phyloP scores from a whole-genome alignment of 495 filamentous ascomycete genomes.

The Pseudomonodictys pantanalensis region DNA sequence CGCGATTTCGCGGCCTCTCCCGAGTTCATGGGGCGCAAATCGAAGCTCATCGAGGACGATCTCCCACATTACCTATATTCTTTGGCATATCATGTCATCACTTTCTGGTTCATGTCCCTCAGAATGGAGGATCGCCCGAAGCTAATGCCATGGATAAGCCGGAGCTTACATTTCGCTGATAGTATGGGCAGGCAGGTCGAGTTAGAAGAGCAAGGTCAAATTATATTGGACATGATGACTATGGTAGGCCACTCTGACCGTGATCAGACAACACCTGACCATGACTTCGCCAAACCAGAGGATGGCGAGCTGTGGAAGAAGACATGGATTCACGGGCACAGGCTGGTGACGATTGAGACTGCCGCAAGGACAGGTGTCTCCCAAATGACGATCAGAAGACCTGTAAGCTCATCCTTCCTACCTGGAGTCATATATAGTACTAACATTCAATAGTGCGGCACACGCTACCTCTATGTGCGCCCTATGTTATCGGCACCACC shows the following conservation, averaged over 20 bases:
- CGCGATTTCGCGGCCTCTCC: slow-evolving; percentile 43
- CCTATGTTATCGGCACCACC: slow-evolving; percentile 68
- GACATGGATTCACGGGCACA: slow-evolving; percentile 84
- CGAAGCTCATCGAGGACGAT: slow-evolving; percentile 44
- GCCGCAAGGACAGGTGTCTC: slow-evolving; percentile 69
- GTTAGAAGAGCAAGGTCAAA: slow-evolving; percentile 86
- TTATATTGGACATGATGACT: slow-evolving; percentile 96
- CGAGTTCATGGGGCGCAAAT: background rate
- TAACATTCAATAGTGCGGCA: slow-evolving; percentile 56
- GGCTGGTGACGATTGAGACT: slow-evolving; percentile 82
- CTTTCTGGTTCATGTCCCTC: slow-evolving; percentile 91
- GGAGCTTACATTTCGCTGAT: slow-evolving; percentile 72
- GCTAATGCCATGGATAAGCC: slow-evolving; percentile 89
- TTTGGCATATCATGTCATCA: slow-evolving; percentile 89
- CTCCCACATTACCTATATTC: slow-evolving; percentile 89
- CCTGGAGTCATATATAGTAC: background rate
- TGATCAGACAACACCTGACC: slow-evolving; percentile 65
- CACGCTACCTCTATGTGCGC: slow-evolving; percentile 70
- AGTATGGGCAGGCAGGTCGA: slow-evolving; percentile 64
- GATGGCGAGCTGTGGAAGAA: slow-evolving; percentile 69
- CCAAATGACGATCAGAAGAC: slow-evolving; percentile 77
- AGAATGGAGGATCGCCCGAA: slow-evolving; percentile 77
- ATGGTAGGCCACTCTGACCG: slow-evolving; percentile 82
- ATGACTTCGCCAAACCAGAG: slow-evolving; percentile 56
- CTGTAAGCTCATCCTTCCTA: slow-evolving; percentile 36